Evolutionary conservation across 1,139 yeast genomes (phyloP), one percentile per base, ranked within the genome.

Genomic region (Geotrichum fermentans): DNA sequence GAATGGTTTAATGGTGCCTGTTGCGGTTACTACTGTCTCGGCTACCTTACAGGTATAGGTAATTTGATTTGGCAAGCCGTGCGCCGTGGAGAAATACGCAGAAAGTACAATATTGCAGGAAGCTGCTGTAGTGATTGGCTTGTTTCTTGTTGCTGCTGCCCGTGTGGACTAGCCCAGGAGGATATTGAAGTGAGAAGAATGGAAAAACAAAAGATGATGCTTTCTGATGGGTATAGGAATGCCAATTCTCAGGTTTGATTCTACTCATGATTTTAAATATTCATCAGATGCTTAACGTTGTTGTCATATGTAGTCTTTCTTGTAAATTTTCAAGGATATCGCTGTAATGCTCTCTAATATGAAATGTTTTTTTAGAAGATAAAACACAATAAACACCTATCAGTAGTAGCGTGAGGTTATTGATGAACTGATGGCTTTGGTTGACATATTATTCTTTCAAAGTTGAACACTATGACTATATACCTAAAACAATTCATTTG

Each of bases 141-240:
- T 11, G 13, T 44, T 22, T 28, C 36, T 29, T 44, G 43, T 24
- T 44, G 43, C 21, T 44, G 47, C 38, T 17, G 24, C n/a, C 43
- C 47, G 26, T 44, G 47, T 38, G 42, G 38, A 3, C 32, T 38
- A 10, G 47, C 38, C 4, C 47, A 44, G 32, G 47, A 44, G 16
- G 47, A 44, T 32, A 30, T 44, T 4, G 47, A 44, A 17, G 42
- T 44, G 21, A 16, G 43, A 7, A 14, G 21, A 17, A 29, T 14
- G 2, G 43, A 40, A 17, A 10, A 17, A 14, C 17, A 40, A 28
- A 16, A 32, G 14, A 14, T 34, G 16, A n/a, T 22, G 21, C n/a
- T 29, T 17, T 18, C 28, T 29, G n/a, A 28, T n/a, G 36, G 14
- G 6, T 38, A n/a, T 20, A 21, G 42, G 14, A 5, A 22, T 5